Base-by-base conservation (phyloP, 441 rosid genomes). In the Populus trichocarpa region DNA sequence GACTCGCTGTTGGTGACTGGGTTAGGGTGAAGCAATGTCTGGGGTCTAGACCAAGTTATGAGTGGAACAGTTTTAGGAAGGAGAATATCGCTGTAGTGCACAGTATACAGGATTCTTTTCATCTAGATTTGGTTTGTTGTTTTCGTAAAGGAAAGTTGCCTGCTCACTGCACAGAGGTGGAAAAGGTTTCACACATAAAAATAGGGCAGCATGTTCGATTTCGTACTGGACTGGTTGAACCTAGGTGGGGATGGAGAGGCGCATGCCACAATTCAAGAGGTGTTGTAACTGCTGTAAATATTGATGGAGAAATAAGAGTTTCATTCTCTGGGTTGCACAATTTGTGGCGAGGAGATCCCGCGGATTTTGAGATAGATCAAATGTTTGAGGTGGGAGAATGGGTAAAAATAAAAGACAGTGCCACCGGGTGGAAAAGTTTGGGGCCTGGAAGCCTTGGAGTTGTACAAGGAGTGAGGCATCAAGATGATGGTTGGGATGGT, bases 201-300 rank as follows among this genome's bases (percentile, higher is more conserved):
- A 92, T 92, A 6, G 98, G 99, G 73, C 99, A 92, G 87, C 93
- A 90, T 87, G 97, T 95, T 78, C 90, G 83, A 67, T 95, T 97
- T 83, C 95, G 94, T 36, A 78, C 85, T 77, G 97, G 94, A 71
- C 80, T 97, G 63, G 80, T 71, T 61, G 99, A 95, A 78, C 99
- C 99, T 70, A 91, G 99, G 83, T 95, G 99, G 99, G 99, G 99
- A 18, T 95, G 99, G 99, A 88, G 98, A 86, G 98, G 95, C 50
- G 86, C 96, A 71, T 90, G 67, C 83, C 88, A 88, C 25, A 89
- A 89, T 76, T 93, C 97, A 13, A 87, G 87, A 76, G 99, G 99
- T 73, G 86, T 97, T 82, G 79, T 97, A 79, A 91, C 97, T 18
- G 85, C 90, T 74, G 96, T 95, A 77, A 93, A 93, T 85, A 95